Percentiles rank a stretch among this genome's conserved stretches.
phyloP scores from a whole-genome alignment of 106 monocot genomes.

The Dendrobium chrysotoxum region DNA sequence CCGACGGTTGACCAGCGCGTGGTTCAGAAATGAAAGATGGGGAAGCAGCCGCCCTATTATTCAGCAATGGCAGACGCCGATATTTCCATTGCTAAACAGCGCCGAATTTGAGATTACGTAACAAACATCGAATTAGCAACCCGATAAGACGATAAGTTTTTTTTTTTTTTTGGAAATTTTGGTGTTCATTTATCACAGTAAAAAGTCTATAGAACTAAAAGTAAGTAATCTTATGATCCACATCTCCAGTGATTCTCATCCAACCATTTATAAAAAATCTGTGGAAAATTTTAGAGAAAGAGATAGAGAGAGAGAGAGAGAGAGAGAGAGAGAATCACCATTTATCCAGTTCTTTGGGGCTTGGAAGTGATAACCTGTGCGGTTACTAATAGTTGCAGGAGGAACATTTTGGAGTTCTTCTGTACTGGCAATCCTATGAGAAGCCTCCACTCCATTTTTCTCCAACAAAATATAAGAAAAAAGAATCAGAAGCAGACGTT shows the following conservation, averaged over 20 bases:
- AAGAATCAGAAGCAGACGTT: neutral
- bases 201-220: neutral
- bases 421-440: neutral
- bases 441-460: conserved; percentile 1
- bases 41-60: too few species aligned
- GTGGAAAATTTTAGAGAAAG: neutral
- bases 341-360: conserved; percentile 72
- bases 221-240: neutral
- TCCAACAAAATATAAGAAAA: neutral
- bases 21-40: too few species aligned
- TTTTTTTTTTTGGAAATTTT: too few species aligned
- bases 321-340: conserved; percentile 21
- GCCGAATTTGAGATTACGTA: too few species aligned
- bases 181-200: neutral
- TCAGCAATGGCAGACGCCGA: neutral
- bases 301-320: neutral
- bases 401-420: conserved; percentile 16
- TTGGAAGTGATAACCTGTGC: conserved; percentile 66
- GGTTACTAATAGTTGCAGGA: conserved; percentile 15
- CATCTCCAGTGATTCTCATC: neutral
- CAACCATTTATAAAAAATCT: neutral
- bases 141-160: neutral
- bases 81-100: neutral
- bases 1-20: too few species aligned
- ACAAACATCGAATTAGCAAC: neutral